Base-by-base conservation (phyloP, 106 monocot genomes). In the Amphibolis antarctica region DNA sequence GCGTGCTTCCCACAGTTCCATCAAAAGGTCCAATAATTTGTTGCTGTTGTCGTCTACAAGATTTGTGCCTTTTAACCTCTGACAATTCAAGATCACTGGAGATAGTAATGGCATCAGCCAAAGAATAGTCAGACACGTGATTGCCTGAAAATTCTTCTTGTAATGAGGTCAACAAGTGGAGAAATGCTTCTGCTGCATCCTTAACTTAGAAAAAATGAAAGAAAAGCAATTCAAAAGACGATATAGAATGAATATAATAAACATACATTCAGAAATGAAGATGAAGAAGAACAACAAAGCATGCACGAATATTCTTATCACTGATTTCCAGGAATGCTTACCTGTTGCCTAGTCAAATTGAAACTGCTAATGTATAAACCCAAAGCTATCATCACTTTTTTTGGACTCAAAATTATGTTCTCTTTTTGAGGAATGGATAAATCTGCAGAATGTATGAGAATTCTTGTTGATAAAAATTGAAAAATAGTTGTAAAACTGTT, bases 171-270 rank as follows among this genome's bases (percentile, higher is more conserved):
- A 94, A 62, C 46, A 94, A 79, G 75, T 83, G 86, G 42, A 78
- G 62, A 55, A 89, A 83, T 52, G 89, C 89, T 78, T 94, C 93
- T 46, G 93, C 73, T 71, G 93, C 85, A 82, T 94, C 89, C 93
- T 94, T 49, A 18, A 59, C 27, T 52, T n/a, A n/a, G n/a, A 18
- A 63, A 28, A 30, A 64, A 28, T 49, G 50, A 78, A 69, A 63
- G 23, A 30, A 64, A 28, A 46, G 50, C 76, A 69, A 59, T 13
- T 42, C 12, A 25, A 31, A 44, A 42, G 20, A n/a, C 18, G 17
- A 49, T 52, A n/a, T 0, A 15, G 28, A 18, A 20, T 12, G 45
- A 42, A 25, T 46, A 55, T 12, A 18, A 55, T 49, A 23, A 19
- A n/a, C n/a, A n/a, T n/a, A n/a, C n/a, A n/a, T n/a, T n/a, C n/a